Evolutionary conservation across 2,329 filamentous ascomycete species (phyloP).

Genomic region (Magnaporthales sp.): DNA sequence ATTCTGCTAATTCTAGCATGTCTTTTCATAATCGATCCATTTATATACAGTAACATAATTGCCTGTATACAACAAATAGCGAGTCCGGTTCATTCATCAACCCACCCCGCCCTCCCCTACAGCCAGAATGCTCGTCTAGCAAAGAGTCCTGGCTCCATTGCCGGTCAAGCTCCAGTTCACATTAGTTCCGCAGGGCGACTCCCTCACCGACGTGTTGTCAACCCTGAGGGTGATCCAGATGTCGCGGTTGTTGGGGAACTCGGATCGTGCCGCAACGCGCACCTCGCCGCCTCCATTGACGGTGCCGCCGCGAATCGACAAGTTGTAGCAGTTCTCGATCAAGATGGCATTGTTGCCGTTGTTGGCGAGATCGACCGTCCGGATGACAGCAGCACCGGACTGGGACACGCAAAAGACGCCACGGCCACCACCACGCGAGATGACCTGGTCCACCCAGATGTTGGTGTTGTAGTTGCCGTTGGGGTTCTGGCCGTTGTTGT

Average conservation of each 20-base stretch:
- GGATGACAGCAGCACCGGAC: conserved; percentile 44
- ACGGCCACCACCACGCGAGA: conserved; percentile 46
- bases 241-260: conserved; percentile 45
- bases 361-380: conserved; percentile 35
- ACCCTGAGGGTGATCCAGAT: conserved; percentile 40
- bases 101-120: neutral
- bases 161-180: conserved; percentile 40
- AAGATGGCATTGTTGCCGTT: conserved; percentile 49
- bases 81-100: neutral
- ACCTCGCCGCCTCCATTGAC: conserved; percentile 48
- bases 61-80: neutral
- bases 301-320: conserved; percentile 39
- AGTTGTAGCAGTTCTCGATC: conserved; percentile 51
- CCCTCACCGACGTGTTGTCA: conserved; percentile 39
- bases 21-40: neutral
- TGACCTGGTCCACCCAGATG: conserved; percentile 41
- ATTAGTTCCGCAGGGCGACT: conserved; percentile 46
- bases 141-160: conserved; percentile 30
- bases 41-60: neutral
- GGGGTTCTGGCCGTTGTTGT: conserved; percentile 41
- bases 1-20: too few species aligned
- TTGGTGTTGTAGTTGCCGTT: conserved; percentile 43
- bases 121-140: conserved; percentile 17
- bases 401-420: conserved; percentile 49
- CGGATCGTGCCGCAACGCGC: conserved; percentile 38